Evolutionary conservation across 768 basidiomycete genomes (phyloP), one percentile per base, ranked within the genome.

Genomic region (Boletellus ananas): DNA sequence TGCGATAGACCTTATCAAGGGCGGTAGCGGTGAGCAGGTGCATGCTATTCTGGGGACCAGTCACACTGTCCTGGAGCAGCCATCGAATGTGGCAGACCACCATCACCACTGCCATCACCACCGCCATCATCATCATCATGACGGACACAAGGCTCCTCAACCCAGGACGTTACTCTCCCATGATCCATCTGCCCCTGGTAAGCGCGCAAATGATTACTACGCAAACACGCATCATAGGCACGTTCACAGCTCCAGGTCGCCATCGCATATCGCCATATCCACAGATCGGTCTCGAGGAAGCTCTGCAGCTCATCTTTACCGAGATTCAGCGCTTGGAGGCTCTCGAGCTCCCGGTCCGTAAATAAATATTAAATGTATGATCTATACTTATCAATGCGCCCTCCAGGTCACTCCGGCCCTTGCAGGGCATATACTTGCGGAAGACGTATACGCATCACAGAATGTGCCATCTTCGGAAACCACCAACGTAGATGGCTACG

Each of bases 401-500:
- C 43, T 6, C 33, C 44, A 90, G 86, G 86, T 93, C 3, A 74
- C 76, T 10, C 59, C 75, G 5, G 56, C 63, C 1, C 71, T 95
- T n/a, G 68, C 74, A 21, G 90, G 87, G 0, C 74, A 83, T 54
- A 75, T 92, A 20, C 75, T 94, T 1, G 88, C 89, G 0, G 83
- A 90, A 63, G 82, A 90, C 49, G 80, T 94, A 4, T 70, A 74
- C 52, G 83, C 90, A 4, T 71, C 79, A 1, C 73, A 78, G 29
- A 72, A 88, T 58, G 77, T 88, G 0, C 92, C 92, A 3, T 62
- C 65, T 4, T 77, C 77, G 2, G 65, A 72, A 16, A 90, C 88
- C 1, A 92, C 92, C 6, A 94, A 82, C 56, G 90, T 92, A 11
- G 92, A 94, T 64, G 92, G 92, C 1, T 95, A 95, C 62, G 92